Evolutionary conservation across 1,284 basidiomycete species (phyloP).

Genomic region (Baeospora myosura): DNA sequence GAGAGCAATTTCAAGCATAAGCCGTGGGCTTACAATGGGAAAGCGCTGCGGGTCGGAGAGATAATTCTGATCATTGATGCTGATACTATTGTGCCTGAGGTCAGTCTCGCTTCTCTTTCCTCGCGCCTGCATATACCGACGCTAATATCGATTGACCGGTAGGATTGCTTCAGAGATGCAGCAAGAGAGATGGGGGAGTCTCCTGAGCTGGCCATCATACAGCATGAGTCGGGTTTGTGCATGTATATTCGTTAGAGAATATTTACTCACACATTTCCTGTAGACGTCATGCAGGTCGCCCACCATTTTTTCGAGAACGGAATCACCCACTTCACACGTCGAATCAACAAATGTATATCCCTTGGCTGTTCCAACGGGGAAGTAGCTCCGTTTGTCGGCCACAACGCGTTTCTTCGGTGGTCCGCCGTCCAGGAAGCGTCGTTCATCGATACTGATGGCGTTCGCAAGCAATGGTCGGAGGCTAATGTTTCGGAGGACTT

Average conservation of each 20-base stretch:
- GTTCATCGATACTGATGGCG: constrained; percentile 63
- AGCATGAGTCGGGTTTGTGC: constrained; percentile 68
- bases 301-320: constrained; percentile 85
- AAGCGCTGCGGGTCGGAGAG: constrained; percentile 56
- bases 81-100: constrained; percentile 78
- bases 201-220: constrained; percentile 78
- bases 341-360: constrained; percentile 73
- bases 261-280: constrained; percentile 1
- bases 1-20: constrained; percentile 46
- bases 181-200: constrained; percentile 73
- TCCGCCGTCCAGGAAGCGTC: constrained; percentile 76
- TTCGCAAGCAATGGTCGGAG: constrained; percentile 55
- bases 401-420: constrained; percentile 88
- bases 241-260: constrained; percentile 7
- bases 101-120: constrained; percentile 14
- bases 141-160: background rate
- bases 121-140: background rate
- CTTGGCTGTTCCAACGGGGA: constrained; percentile 74
- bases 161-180: constrained; percentile 81
- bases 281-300: constrained; percentile 81
- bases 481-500: constrained; percentile 84
- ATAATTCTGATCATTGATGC: constrained; percentile 73
- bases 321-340: constrained; percentile 75
- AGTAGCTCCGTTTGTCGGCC: constrained; percentile 81
- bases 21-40: constrained; percentile 64